Evolutionary conservation across 2,329 filamentous ascomycete genomes (phyloP).

Genomic region (Pseudogymnoascus pannorum): DNA sequence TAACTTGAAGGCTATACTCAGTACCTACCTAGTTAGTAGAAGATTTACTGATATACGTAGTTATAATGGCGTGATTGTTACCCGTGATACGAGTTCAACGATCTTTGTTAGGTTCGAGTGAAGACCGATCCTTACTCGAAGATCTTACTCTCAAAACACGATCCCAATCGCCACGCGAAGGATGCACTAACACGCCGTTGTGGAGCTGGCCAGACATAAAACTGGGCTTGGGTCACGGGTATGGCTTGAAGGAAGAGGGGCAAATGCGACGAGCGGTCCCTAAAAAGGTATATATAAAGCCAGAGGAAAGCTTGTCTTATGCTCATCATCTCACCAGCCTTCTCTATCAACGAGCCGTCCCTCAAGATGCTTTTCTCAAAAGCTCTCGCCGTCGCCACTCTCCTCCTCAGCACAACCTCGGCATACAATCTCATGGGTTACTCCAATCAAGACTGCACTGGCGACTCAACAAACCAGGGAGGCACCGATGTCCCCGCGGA

Average conservation of each 20-base stretch:
- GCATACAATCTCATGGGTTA: background rate
- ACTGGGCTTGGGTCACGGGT: background rate
- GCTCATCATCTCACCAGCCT: background rate
- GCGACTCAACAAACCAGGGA: background rate
- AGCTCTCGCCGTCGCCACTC: background rate
- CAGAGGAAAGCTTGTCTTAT: background rate
- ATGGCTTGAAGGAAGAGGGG: background rate
- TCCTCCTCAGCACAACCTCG: background rate
- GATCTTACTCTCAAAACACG: background rate
- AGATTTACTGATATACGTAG: background rate
- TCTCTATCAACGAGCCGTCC: background rate
- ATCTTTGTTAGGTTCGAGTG: background rate
- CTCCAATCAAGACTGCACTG: background rate
- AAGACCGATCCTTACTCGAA: background rate
- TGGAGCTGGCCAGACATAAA: background rate
- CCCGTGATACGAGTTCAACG: background rate
- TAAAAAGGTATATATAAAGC: background rate
- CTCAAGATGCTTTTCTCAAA: background rate
- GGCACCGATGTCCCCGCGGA: background rate
- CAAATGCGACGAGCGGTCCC: background rate
- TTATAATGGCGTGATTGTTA: background rate
- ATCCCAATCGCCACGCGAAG: background rate
- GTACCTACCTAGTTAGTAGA: background rate
- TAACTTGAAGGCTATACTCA: too few relatives aligned
- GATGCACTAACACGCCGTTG: background rate